These are phyloP conservation scores for Melanopsichium pennsylvanicum DNA, from an alignment of 1,284 basidiomycete species.

Conservation along the genomic window DNA sequence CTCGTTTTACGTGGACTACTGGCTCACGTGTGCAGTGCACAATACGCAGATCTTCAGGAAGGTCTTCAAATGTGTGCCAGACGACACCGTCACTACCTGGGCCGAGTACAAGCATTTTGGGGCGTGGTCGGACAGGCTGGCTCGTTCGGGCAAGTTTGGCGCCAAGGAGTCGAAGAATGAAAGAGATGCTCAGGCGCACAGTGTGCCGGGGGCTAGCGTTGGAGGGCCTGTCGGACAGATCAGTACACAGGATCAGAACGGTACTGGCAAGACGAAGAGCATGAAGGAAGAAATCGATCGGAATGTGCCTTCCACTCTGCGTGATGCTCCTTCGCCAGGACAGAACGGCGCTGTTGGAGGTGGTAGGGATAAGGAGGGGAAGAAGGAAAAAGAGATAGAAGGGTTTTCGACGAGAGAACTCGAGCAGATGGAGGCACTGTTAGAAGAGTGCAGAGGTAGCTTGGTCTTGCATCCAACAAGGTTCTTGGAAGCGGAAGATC, in stretches of 20 bases:
- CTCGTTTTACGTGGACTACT: conserved; percentile 57
- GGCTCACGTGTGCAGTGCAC: conserved; percentile 58
- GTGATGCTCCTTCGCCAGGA: conserved; percentile 14
- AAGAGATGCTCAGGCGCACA: conserved; percentile 42
- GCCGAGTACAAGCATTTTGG: conserved; percentile 59
- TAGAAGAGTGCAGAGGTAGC: conserved; percentile 53
- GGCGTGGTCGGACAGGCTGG: conserved; percentile 52
- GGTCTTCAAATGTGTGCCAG: conserved; percentile 63
- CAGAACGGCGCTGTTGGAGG: conserved; percentile 1
- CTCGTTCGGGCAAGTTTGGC: conserved; percentile 38
- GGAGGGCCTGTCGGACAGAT: conserved; percentile 32
- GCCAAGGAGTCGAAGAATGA: conserved; percentile 26
- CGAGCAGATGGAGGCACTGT: conserved; percentile 57
- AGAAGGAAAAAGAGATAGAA: conserved; percentile 27
- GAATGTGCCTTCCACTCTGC: conserved; percentile 16
- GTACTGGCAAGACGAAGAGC: not conserved
- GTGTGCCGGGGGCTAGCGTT: conserved; percentile 41
- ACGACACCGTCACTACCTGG: conserved; percentile 64
- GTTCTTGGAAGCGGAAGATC: conserved; percentile 62
- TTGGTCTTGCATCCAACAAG: conserved; percentile 58
- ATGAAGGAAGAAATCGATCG: conserved; percentile 1
- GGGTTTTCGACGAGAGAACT: conserved; percentile 53
- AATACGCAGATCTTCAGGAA: conserved; percentile 63
- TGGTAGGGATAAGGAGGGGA: conserved; percentile 2
- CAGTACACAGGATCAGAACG: not conserved